These are phyloP conservation scores for Podaxis sp. DNA, from an alignment of 768 basidiomycete species.

Conservation along the genomic window DNA sequence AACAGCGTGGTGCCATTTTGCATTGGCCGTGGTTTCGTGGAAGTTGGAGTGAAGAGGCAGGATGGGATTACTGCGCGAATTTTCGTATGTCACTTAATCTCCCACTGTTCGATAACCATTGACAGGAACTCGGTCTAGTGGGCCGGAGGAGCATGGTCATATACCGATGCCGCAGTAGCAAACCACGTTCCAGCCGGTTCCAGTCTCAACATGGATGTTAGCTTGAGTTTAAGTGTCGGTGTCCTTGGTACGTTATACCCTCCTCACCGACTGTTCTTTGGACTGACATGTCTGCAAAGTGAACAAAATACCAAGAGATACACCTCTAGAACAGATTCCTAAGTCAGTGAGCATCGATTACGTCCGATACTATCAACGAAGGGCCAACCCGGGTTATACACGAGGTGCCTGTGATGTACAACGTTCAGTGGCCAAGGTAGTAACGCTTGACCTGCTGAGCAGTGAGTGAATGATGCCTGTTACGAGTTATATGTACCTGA, in stretches of 20 bases:
- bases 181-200: neutral
- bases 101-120: neutral
- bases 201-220: neutral
- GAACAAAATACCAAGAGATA: neutral
- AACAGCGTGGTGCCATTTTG: slow-evolving; percentile 14
- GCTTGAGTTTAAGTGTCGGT: slow-evolving; percentile 1
- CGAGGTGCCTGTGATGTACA: neutral
- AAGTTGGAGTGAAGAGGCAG: slow-evolving; percentile 10
- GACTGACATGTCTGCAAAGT: neutral
- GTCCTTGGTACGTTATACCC: neutral
- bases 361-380: slow-evolving; percentile 2
- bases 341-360: neutral
- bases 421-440: neutral
- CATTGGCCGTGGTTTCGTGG: slow-evolving; percentile 18
- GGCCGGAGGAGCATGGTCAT: slow-evolving; percentile 6
- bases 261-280: neutral
- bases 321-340: neutral
- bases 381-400: neutral
- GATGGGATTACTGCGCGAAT: neutral
- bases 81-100: neutral
- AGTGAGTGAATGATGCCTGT: neutral
- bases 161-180: neutral
- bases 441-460: slow-evolving; percentile 1
- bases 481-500: neutral
- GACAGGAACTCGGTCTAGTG: neutral